These are phyloP conservation scores for Casaregolazyma suthepensis DNA, from an alignment of 1,139 yeast genomes.

Conservation along the genomic window DNA sequence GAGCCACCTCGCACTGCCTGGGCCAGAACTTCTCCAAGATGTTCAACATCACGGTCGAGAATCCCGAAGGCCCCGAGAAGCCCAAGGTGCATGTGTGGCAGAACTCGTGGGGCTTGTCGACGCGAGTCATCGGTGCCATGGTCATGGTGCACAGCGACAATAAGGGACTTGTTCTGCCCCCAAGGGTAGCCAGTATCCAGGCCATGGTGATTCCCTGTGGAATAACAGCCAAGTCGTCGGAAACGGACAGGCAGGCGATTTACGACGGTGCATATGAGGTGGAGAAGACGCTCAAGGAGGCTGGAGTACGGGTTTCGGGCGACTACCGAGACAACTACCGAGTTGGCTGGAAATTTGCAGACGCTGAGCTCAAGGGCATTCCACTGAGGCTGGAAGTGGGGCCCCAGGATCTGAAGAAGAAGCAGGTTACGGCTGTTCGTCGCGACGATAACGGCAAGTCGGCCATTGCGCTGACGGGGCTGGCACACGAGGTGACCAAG, in stretches of 20 bases:
- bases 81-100: slow-evolving; percentile 88
- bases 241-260: slow-evolving; percentile 65
- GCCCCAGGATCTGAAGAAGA: slow-evolving; percentile 82
- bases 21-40: slow-evolving; percentile 98
- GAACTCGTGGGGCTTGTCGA: slow-evolving; percentile 98
- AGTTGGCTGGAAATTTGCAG: slow-evolving; percentile 98
- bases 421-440: slow-evolving; percentile 81
- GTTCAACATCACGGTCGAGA: slow-evolving; percentile 94
- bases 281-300: slow-evolving; percentile 32
- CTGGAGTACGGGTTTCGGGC: slow-evolving; percentile 63
- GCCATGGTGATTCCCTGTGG: slow-evolving; percentile 94
- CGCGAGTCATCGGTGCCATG: slow-evolving; percentile 99
- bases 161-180: slow-evolving; percentile 97
- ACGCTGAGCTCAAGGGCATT: slow-evolving; percentile 93
- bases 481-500: slow-evolving; percentile 64
- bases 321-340: slow-evolving; percentile 93
- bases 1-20: slow-evolving; percentile 96
- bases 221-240: slow-evolving; percentile 76
- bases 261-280: slow-evolving; percentile 57
- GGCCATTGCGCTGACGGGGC: slow-evolving; percentile 56
- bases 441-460: slow-evolving; percentile 82
- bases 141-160: slow-evolving; percentile 98
- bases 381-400: slow-evolving; percentile 94
- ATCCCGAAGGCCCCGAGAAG: slow-evolving; percentile 70
- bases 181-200: slow-evolving; percentile 90